phyloP scores from a whole-genome alignment of 2,329 filamentous ascomycete genomes.

The Leptoxyphium fumago region DNA sequence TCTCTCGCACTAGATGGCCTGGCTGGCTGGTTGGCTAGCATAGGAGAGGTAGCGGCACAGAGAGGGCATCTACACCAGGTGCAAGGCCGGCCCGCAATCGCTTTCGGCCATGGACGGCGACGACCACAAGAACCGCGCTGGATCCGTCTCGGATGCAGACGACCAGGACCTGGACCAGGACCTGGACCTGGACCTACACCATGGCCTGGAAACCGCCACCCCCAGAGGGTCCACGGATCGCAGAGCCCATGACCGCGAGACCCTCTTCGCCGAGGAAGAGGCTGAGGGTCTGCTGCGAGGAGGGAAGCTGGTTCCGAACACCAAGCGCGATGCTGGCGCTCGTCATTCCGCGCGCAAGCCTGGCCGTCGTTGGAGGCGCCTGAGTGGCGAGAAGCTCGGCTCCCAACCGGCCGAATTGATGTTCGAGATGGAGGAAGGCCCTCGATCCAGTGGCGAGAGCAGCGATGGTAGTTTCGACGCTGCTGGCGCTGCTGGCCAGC shows the following conservation, averaged over 20 bases:
- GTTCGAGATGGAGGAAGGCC: constrained; percentile 78
- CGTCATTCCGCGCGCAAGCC: constrained; percentile 15
- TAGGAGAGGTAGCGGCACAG: no score
- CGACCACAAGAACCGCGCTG: background rate
- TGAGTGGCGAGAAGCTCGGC: constrained; percentile 44
- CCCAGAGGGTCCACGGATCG: constrained; percentile 16
- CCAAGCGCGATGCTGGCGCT: constrained; percentile 6
- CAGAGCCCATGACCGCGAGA: constrained; percentile 22
- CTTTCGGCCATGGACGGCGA: background rate
- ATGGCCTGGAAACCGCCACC: constrained; percentile 1
- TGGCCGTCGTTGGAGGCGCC: constrained; percentile 9
- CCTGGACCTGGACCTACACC: constrained; percentile 3
- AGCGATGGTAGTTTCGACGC: constrained; percentile 22
- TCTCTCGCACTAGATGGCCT: no score
- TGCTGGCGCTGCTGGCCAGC: constrained; percentile 25
- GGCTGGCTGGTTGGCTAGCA: no score
- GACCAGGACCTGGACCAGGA: constrained; percentile 3
- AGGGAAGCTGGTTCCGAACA: constrained; percentile 6
- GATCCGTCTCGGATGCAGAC: background rate
- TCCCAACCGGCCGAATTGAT: constrained; percentile 52
- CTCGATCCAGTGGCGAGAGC: constrained; percentile 27
- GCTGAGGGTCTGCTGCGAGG: constrained; percentile 27
- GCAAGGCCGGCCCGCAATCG: no score
- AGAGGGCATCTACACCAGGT: no score
- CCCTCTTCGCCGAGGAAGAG: constrained; percentile 33